Base-by-base conservation (phyloP, 495 filamentous ascomycete species). In the Trichocladium antarcticum region DNA sequence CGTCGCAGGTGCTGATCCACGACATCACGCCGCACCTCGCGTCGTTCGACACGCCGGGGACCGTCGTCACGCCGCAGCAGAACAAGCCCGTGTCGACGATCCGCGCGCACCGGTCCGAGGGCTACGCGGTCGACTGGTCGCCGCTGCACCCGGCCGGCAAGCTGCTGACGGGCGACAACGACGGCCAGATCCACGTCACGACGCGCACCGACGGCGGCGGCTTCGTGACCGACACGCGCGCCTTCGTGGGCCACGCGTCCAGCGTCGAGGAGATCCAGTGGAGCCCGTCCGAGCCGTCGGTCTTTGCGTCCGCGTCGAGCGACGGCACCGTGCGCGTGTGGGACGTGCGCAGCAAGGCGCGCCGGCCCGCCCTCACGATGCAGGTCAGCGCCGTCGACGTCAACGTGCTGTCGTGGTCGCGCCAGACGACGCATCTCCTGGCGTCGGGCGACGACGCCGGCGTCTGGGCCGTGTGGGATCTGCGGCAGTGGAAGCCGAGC, bases 211-310 rank as follows among this genome's bases (percentile, higher is more conserved):
- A 90, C 57, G 87, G 86, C 32, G 90, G 88, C 20, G 83, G 82
- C 40, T 95, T 87, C 79, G 83, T 85, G 5, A 89, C 86, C 6
- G 86, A 90, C 57, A 82, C 74, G 0, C 74, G 83, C 21, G 77
- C 89, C 5, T 90, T 89, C 65, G 79, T 75, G 11, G 88, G 87
- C 21, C 92, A 97, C 70, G 74, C 74, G 4, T 81, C 82, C 37
- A 89, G 85, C 35, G 80, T 98, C 16, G 92, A 98, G 68, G 92
- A 98, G 60, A 70, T 98, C 28, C 92, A 96, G 61, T 98, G 92
- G 92, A 89, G 84, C 19, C 92, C 92, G 0, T 84, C 80, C 41
- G 92, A 98, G 69, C 77, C 76, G 40, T 87, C 87, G 51, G 90
- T 97, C 11, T 96, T 97, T 58, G 85, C 89, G 0, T 94, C 89